These are phyloP conservation scores for Podospora conica DNA, from an alignment of 495 filamentous ascomycete genomes.

Conservation along the genomic window DNA sequence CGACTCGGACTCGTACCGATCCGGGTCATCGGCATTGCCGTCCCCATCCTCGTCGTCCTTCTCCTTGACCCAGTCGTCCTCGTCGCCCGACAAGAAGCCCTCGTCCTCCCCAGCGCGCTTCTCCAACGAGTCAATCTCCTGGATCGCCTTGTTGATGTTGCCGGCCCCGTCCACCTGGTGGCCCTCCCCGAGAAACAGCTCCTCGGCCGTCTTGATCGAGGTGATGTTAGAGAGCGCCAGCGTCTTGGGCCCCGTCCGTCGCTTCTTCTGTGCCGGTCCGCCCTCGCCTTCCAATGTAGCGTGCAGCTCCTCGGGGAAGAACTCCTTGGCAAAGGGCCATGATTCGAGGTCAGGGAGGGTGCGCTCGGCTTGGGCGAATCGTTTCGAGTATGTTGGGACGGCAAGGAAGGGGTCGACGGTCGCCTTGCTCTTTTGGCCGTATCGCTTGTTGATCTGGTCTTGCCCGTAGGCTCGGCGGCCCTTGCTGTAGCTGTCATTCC, in stretches of 20 bases:
- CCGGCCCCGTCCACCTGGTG: slow-evolving; percentile 17
- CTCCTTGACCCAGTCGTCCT: slow-evolving; percentile 38
- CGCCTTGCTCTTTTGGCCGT: slow-evolving; percentile 39
- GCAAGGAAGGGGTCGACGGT: slow-evolving; percentile 47
- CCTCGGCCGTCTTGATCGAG: slow-evolving; percentile 28
- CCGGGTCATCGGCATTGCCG: slow-evolving; percentile 41
- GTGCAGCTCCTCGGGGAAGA: slow-evolving; percentile 50
- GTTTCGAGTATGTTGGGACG: slow-evolving; percentile 46
- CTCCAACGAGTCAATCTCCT: slow-evolving; percentile 29
- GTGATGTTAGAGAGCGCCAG: slow-evolving; percentile 29
- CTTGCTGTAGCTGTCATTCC: slow-evolving; percentile 17
- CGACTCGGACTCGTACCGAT: slow-evolving; percentile 41
- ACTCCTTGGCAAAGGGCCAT: slow-evolving; percentile 38
- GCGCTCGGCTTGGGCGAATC: slow-evolving; percentile 38
- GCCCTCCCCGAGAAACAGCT: slow-evolving; percentile 23
- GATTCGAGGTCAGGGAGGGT: slow-evolving; percentile 43
- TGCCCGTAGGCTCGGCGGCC: slow-evolving; percentile 36
- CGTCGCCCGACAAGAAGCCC: slow-evolving; percentile 32
- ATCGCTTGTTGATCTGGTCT: slow-evolving; percentile 45
- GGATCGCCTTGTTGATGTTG: slow-evolving; percentile 30
- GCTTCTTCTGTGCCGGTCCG: slow-evolving; percentile 19
- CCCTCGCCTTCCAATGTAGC: slow-evolving; percentile 40
- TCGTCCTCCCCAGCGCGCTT: slow-evolving; percentile 36
- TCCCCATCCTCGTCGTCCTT: slow-evolving; percentile 31
- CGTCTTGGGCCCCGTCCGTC: slow-evolving; percentile 25